Evolutionary conservation across 306 rosid species (phyloP).

Genomic region (Canavalia ensiformis): DNA sequence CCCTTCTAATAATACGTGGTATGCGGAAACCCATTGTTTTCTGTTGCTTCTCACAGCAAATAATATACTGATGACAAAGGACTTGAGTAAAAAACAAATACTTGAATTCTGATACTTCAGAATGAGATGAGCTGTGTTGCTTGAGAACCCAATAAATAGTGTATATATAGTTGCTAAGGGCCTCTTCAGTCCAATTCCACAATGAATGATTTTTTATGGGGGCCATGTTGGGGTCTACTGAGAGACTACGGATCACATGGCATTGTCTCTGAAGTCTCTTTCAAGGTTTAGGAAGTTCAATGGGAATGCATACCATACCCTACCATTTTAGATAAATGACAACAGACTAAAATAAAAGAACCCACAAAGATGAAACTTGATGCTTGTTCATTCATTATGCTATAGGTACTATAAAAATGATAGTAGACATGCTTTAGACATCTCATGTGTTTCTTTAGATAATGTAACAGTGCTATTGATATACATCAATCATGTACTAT

Average conservation of each 20-base stretch:
- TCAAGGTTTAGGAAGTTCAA: not conserved
- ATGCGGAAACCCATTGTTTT: too few relatives aligned
- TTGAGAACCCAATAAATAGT: not conserved
- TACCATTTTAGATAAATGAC: not conserved
- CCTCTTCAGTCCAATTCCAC: not conserved
- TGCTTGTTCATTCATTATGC: not conserved
- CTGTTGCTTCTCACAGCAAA: not conserved
- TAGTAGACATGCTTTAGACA: not conserved
- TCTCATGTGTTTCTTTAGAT: not conserved
- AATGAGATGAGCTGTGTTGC: not conserved
- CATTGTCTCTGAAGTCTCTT: constrained; percentile 27
- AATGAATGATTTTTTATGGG: not conserved
- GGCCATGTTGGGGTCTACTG: not conserved
- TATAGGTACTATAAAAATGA: not conserved
- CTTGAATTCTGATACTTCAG: not conserved
- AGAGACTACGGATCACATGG: constrained; percentile 42
- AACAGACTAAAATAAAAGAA: too few relatives aligned
- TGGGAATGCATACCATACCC: not conserved
- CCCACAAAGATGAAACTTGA: not conserved
- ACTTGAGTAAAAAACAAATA: not conserved
- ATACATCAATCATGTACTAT: not conserved
- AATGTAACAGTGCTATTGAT: not conserved
- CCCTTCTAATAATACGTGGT: too few relatives aligned
- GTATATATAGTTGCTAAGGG: not conserved
- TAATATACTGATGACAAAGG: not conserved